Conservation (phyloP, 768 basidiomycete species). For the Albatrellus ellisii region DNA sequence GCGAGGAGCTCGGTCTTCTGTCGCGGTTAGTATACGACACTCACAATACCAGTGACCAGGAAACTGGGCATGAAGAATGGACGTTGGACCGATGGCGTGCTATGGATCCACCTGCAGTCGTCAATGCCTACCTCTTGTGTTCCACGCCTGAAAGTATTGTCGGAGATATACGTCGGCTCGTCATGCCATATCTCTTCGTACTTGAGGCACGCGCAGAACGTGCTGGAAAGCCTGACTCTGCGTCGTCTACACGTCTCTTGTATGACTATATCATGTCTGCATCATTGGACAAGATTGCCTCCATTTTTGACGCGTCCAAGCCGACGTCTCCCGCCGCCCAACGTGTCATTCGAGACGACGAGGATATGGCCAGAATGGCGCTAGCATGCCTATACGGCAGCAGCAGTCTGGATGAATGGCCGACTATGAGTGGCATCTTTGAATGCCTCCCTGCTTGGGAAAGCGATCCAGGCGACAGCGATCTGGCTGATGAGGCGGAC, state of each 20-base stretch:
- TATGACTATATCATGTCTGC: constrained; percentile 62
- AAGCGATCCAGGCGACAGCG: constrained; percentile 37
- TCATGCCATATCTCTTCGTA: constrained; percentile 88
- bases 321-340: constrained; percentile 63
- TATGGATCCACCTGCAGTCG: constrained; percentile 49
- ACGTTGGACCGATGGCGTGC: constrained; percentile 60
- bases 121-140: constrained; percentile 64
- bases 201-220: constrained; percentile 84
- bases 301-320: constrained; percentile 85
- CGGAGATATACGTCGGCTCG: constrained; percentile 57
- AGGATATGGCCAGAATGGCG: constrained; percentile 76
- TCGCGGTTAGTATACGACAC: constrained; percentile 81
- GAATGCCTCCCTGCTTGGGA: constrained; percentile 95
- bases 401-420: constrained; percentile 57
- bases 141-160: constrained; percentile 57
- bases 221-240: constrained; percentile 52
- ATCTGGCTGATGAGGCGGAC: constrained; percentile 64
- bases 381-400: constrained; percentile 84
- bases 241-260: constrained; percentile 48
- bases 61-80: constrained; percentile 47
- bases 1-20: constrained; percentile 85
- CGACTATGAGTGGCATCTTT: constrained; percentile 82
- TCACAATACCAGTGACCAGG: constrained; percentile 31
- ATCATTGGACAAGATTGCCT: constrained; percentile 52
- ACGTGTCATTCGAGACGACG: constrained; percentile 68